A percentile compares a stretch with the other conserved stretches of the same genome.
These are phyloP conservation scores for Aphanomyces euteiches DNA, from an alignment of 352 stramenopile genomes.

Conservation along the genomic window DNA sequence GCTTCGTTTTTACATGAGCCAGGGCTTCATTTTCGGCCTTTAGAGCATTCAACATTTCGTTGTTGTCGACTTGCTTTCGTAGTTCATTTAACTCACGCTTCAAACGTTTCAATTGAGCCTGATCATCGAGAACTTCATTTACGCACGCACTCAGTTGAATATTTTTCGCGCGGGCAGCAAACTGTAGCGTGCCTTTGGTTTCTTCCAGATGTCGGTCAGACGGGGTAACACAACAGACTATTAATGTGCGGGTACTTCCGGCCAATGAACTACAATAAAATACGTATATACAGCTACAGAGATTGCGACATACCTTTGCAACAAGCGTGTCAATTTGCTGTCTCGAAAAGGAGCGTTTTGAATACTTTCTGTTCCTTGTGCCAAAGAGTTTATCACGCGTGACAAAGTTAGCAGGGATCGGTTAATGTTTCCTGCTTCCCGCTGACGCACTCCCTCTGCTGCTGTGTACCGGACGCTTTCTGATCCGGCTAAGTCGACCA, in stretches of 20 bases:
- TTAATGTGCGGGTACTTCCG: slow-evolving; percentile 89
- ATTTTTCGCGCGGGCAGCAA: slow-evolving; percentile 89
- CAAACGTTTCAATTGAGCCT: slow-evolving; percentile 67
- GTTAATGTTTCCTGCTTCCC: slow-evolving; percentile 97
- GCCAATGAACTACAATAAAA: slow-evolving; percentile 68
- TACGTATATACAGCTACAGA: not conserved
- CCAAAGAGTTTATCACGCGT: slow-evolving; percentile 89
- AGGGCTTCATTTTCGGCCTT: slow-evolving; percentile 73
- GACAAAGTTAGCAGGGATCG: slow-evolving; percentile 94
- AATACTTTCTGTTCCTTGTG: slow-evolving; percentile 34
- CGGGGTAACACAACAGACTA: slow-evolving; percentile 50
- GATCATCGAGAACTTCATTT: slow-evolving; percentile 91
- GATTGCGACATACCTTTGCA: slow-evolving; percentile 56
- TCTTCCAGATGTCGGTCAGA: slow-evolving; percentile 74
- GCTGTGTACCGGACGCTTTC: slow-evolving; percentile 95
- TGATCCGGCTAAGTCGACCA: slow-evolving; percentile 95
- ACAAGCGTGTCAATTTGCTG: slow-evolving; percentile 87
- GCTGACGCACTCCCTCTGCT: slow-evolving; percentile 91
- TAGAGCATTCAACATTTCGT: slow-evolving; percentile 47
- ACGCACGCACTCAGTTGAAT: slow-evolving; percentile 77
- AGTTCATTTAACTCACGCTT: slow-evolving; percentile 70
- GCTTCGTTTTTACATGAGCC: slow-evolving; percentile 49
- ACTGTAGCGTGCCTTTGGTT: slow-evolving; percentile 89
- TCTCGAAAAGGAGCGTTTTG: slow-evolving; percentile 70
- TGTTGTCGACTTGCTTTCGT: slow-evolving; percentile 53